Percentiles rank a stretch among this genome's conserved stretches.
Conservation (phyloP, 495 filamentous ascomycete genomes). For the Penicillium ochrochloron region DNA sequence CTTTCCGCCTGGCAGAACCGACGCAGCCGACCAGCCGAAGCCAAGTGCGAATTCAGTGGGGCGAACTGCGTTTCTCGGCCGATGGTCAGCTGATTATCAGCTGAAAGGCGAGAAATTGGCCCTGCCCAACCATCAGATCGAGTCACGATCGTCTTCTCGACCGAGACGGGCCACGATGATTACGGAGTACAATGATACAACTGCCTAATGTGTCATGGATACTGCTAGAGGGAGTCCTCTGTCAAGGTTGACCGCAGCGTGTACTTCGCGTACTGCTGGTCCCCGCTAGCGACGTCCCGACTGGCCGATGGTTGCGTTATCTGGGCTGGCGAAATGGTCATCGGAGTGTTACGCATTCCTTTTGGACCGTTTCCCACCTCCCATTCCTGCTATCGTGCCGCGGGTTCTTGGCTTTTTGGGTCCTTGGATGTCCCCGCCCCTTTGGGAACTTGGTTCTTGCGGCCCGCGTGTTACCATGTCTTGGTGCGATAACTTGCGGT, state of each 20-base stretch:
- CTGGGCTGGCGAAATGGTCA: slow-evolving; percentile 27
- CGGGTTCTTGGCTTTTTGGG: slow-evolving; percentile 21
- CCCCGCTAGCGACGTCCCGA: slow-evolving; percentile 26
- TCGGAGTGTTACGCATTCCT: slow-evolving; percentile 27
- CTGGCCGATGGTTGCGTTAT: slow-evolving; percentile 38
- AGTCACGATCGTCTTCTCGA: slow-evolving; percentile 10
- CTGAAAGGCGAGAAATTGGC: not conserved
- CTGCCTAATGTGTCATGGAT: not conserved
- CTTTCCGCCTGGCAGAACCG: slow-evolving; percentile 18
- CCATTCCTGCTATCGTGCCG: slow-evolving; percentile 14
- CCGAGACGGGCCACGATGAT: slow-evolving; percentile 2
- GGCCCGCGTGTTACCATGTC: not conserved
- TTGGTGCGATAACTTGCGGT: slow-evolving; percentile 11
- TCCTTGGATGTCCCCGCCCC: not conserved
- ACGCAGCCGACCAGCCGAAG: slow-evolving; percentile 34
- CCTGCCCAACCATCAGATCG: not conserved
- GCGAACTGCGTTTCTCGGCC: slow-evolving; percentile 25
- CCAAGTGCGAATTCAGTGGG: slow-evolving; percentile 26
- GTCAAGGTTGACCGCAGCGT: not conserved
- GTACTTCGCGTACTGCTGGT: not conserved
- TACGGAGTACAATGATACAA: not conserved
- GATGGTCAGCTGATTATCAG: slow-evolving; percentile 8
- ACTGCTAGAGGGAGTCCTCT: not conserved
- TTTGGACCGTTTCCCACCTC: not conserved
- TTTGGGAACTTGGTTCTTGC: not conserved